A percentile compares a stretch with the other conserved stretches of the same genome.
phyloP scores from a whole-genome alignment of 768 basidiomycete genomes.

The Termitomyces sp. region DNA sequence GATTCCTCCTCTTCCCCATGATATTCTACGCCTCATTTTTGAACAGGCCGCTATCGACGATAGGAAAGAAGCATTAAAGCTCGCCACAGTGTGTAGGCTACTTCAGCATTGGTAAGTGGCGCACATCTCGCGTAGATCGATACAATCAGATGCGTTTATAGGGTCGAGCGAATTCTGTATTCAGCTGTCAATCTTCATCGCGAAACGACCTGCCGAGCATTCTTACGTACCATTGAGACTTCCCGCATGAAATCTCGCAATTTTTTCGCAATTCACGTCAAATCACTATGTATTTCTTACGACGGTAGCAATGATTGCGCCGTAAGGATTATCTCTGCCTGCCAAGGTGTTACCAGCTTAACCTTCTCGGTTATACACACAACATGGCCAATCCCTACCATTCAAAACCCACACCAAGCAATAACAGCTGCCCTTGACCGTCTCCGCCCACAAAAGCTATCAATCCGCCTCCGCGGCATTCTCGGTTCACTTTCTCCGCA shows the following conservation, averaged over 20 bases:
- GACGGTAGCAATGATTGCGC: constrained; percentile 25
- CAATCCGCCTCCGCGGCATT: constrained; percentile 23
- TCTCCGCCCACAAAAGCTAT: constrained; percentile 25
- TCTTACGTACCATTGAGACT: constrained; percentile 31
- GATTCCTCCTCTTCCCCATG: constrained; percentile 24
- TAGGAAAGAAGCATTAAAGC: constrained; percentile 23
- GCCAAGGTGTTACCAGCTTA: constrained; percentile 26
- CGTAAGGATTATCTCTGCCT: constrained; percentile 25
- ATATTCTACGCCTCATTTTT: constrained; percentile 30
- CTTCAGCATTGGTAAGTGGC: constrained; percentile 27
- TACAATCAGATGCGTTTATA: constrained; percentile 4
- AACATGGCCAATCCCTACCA: constrained; percentile 7
- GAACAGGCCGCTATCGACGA: constrained; percentile 26
- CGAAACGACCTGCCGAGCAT: constrained; percentile 25
- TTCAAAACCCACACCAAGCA: constrained; percentile 7
- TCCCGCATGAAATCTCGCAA: constrained; percentile 22
- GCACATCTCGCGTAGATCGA: not conserved
- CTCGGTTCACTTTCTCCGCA: constrained; percentile 16
- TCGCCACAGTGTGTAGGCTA: constrained; percentile 24
- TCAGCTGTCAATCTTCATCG: constrained; percentile 25
- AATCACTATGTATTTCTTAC: constrained; percentile 30
- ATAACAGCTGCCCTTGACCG: constrained; percentile 16
- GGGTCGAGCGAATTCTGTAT: constrained; percentile 33
- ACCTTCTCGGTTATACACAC: constrained; percentile 30
- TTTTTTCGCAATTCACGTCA: constrained; percentile 31